Evolutionary conservation across 208 protist species (phyloP).

Genomic region (Willaertia magna): DNA sequence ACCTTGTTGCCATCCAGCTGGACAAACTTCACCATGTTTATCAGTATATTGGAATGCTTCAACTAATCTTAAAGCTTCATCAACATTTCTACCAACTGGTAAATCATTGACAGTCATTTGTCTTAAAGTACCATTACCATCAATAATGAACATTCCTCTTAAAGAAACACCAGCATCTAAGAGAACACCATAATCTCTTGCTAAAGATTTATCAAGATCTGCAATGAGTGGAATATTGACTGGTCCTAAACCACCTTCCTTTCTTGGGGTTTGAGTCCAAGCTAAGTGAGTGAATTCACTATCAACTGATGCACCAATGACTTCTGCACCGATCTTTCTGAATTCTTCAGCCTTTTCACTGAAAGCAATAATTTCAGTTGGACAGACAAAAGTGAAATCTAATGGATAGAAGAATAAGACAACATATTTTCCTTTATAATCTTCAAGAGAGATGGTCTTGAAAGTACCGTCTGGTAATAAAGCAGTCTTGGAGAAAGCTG

Average conservation of each 20-base stretch:
- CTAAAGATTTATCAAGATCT: conserved; percentile 80
- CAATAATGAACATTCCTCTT: conserved; percentile 89
- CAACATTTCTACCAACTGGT: conserved; percentile 79
- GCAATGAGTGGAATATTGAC: conserved; percentile 87
- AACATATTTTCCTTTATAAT: conserved; percentile 80
- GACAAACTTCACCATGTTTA: conserved; percentile 82
- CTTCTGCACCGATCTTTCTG: conserved; percentile 44
- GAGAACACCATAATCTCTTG: conserved; percentile 73
- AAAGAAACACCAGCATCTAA: conserved; percentile 65
- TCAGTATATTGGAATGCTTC: conserved; percentile 86
- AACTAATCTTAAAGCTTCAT: conserved; percentile 83
- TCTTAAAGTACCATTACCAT: conserved; percentile 66
- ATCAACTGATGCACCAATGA: conserved; percentile 78
- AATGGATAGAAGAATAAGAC: conserved; percentile 91
- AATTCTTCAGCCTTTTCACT: conserved; percentile 75
- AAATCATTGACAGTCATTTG: conserved; percentile 85
- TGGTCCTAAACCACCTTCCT: conserved; percentile 85
- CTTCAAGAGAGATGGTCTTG: conserved; percentile 65
- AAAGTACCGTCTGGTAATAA: conserved; percentile 81
- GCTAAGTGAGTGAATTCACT: conserved; percentile 86
- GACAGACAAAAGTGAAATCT: conserved; percentile 93
- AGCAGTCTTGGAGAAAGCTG: conserved; percentile 66
- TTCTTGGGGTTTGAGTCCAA: conserved; percentile 81
- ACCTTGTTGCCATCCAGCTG: conserved; percentile 78
- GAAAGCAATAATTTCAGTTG: conserved; percentile 90